phyloP scores from a whole-genome alignment of 192 early-diverging fungal species.

The Mortierella hygrophila region DNA sequence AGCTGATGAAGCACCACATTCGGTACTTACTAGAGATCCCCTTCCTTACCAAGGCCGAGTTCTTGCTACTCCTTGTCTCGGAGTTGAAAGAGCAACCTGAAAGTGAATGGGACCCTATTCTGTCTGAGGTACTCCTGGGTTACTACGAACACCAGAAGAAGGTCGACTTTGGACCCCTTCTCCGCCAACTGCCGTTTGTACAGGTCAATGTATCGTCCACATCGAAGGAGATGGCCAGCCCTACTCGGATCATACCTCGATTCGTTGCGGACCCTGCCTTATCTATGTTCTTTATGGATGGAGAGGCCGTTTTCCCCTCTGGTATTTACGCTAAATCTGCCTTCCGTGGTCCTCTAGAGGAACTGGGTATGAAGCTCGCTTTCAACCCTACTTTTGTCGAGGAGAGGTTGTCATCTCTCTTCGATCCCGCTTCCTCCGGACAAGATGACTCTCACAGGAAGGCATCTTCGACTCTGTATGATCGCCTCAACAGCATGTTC shows the following conservation, averaged over 20 bases:
- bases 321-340: background rate
- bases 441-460: background rate
- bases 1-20: conserved; percentile 10
- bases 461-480: background rate
- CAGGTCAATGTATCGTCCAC: background rate
- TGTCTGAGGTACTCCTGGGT: background rate
- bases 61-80: background rate
- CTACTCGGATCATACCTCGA: background rate
- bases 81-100: background rate
- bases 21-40: background rate
- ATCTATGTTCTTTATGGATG: background rate
- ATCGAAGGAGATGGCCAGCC: background rate
- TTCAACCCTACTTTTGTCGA: background rate
- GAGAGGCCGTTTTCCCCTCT: background rate
- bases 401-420: background rate
- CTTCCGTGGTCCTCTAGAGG: background rate
- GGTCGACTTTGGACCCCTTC: background rate
- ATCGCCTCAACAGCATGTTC: background rate
- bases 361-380: background rate
- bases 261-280: background rate
- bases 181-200: background rate
- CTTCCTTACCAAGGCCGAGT: background rate
- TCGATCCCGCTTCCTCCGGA: background rate
- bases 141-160: background rate
- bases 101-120: background rate